A percentile compares a stretch with the other conserved stretches of the same genome.
phyloP scores from a whole-genome alignment of 768 basidiomycete species.

The Mycena pura region DNA sequence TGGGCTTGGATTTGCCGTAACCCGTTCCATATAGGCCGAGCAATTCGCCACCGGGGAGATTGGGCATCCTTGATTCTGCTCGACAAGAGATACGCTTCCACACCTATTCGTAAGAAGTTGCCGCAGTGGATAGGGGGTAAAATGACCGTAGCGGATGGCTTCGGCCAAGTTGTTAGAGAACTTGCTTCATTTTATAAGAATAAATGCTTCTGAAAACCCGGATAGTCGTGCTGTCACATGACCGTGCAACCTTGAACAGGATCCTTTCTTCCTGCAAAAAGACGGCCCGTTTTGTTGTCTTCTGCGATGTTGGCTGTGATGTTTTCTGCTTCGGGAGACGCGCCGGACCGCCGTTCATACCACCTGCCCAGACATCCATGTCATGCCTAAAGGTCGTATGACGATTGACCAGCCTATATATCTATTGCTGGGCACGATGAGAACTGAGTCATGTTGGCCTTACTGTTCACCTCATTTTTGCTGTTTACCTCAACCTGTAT shows the following conservation, averaged over 20 bases:
- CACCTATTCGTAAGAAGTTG: conserved; percentile 77
- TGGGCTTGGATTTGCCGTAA: not conserved
- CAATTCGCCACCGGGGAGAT: conserved; percentile 89
- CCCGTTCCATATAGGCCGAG: conserved; percentile 68
- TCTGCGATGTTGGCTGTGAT: no score
- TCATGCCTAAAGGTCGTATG: no score
- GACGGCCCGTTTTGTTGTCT: no score
- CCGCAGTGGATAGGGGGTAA: conserved; percentile 87
- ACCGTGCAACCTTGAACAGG: not conserved
- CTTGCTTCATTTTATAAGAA: conserved; percentile 73
- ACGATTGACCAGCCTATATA: conserved; percentile 7
- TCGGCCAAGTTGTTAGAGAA: conserved; percentile 74
- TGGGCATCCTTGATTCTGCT: conserved; percentile 92
- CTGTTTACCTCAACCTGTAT: conserved; percentile 9
- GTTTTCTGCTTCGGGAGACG: no score
- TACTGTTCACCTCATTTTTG: conserved; percentile 9
- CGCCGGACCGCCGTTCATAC: no score
- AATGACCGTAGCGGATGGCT: conserved; percentile 63
- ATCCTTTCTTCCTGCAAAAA: no score
- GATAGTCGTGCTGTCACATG: not conserved
- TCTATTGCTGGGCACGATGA: not conserved
- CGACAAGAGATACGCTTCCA: conserved; percentile 79
- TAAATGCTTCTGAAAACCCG: conserved; percentile 43
- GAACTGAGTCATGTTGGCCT: conserved; percentile 15
- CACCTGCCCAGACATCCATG: no score